A percentile compares a stretch with the other conserved stretches of the same genome.
Conservation (phyloP, 106 monocot species). For the Apostasia ramifera region DNA sequence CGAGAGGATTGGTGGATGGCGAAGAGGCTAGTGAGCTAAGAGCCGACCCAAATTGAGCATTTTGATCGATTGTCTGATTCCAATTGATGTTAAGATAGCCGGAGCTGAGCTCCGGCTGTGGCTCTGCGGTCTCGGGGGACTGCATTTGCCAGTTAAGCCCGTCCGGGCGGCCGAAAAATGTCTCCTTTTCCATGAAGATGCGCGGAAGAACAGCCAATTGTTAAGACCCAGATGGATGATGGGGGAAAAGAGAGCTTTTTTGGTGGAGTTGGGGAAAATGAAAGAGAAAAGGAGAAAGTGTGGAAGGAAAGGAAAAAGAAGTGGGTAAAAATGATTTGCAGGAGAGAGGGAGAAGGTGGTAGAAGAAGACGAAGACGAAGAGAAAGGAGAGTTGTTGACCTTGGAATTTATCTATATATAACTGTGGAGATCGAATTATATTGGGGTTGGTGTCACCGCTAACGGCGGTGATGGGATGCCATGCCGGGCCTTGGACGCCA, state of each 20-base stretch:
- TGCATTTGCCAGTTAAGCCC: conserved; percentile 15
- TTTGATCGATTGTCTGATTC: conserved; percentile 5
- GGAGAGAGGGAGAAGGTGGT: not conserved
- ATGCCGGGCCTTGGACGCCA: conserved; percentile 14
- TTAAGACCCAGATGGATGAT: not conserved
- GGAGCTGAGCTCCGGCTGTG: not conserved
- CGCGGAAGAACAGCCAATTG: not conserved
- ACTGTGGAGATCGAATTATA: not conserved
- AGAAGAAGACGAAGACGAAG: not conserved
- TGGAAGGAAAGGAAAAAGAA: not conserved
- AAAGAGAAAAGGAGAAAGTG: not conserved
- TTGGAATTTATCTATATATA: conserved; percentile 3
- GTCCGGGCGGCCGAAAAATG: conserved; percentile 7
- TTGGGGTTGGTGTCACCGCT: conserved; percentile 2
- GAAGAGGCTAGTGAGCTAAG: conserved; percentile 6
- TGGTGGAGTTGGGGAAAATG: not conserved
- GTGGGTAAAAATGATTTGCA: not conserved
- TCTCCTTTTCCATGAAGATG: conserved; percentile 33
- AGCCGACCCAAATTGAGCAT: not conserved
- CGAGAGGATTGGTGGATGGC: not conserved
- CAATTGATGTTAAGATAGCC: conserved; percentile 8
- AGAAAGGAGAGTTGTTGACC: conserved; percentile 8
- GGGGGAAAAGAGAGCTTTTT: conserved; percentile 1
- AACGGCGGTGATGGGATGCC: conserved; percentile 9
- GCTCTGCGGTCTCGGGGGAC: not conserved